Evolutionary conservation across 805 yeast species (phyloP).

Genomic region (Candida nanaspora): DNA sequence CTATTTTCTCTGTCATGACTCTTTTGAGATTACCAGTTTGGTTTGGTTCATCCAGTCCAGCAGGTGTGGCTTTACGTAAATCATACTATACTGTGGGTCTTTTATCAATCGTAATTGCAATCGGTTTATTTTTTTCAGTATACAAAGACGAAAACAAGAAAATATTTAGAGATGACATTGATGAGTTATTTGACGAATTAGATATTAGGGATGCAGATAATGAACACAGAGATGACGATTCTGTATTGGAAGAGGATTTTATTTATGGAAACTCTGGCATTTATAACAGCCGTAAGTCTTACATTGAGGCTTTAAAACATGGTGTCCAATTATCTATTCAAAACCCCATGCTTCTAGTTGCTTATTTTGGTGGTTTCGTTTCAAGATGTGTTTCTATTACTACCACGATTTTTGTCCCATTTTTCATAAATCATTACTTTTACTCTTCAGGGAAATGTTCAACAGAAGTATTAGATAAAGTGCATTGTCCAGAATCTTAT

Average conservation of each 20-base stretch:
- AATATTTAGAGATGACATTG: slow-evolving; percentile 22
- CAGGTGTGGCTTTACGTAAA: slow-evolving; percentile 34
- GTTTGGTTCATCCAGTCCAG: slow-evolving; percentile 33
- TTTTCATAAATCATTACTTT: slow-evolving; percentile 52
- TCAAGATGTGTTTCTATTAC: slow-evolving; percentile 58
- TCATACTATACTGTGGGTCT: slow-evolving; percentile 45
- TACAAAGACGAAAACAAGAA: slow-evolving; percentile 35
- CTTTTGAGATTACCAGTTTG: slow-evolving; percentile 51
- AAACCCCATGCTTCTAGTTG: slow-evolving; percentile 42
- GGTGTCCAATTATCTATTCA: slow-evolving; percentile 42
- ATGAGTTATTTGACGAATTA: slow-evolving; percentile 25
- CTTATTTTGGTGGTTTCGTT: slow-evolving; percentile 55
- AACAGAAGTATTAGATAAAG: slow-evolving; percentile 24
- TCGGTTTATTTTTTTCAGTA: slow-evolving; percentile 32
- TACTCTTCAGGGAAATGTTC: slow-evolving; percentile 43
- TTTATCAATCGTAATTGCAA: slow-evolving; percentile 31
- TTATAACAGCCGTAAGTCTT: slow-evolving; percentile 16
- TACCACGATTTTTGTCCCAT: slow-evolving; percentile 54
- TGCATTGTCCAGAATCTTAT: slow-evolving; percentile 54
- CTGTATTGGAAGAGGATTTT: slow-evolving; percentile 8
- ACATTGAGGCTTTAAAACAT: slow-evolving; percentile 32
- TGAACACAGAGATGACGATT: slow-evolving; percentile 5
- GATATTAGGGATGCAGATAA: slow-evolving; percentile 21
- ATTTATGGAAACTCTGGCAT: slow-evolving; percentile 7
- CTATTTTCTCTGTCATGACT: slow-evolving; percentile 50